Percentiles rank a stretch among this genome's conserved stretches.
These are phyloP conservation scores for Calonectria montana DNA, from an alignment of 2,329 filamentous ascomycete genomes.

Conservation along the genomic window DNA sequence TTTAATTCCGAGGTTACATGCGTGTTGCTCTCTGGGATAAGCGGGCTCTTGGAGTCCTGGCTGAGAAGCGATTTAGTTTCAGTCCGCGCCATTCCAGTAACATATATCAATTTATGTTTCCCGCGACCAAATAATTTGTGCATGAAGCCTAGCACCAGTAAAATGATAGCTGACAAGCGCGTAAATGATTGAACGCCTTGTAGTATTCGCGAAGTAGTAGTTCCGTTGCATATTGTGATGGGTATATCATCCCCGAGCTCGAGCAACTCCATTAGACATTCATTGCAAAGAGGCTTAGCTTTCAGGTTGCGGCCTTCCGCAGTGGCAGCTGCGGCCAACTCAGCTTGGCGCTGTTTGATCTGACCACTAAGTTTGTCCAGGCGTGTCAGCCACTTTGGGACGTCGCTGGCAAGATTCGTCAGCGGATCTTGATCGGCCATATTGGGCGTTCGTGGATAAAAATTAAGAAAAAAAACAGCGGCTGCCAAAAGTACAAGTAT, in stretches of 20 bases:
- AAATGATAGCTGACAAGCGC: too few relatives aligned
- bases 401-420: slow-evolving; percentile 63
- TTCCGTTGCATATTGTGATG: slow-evolving; percentile 33
- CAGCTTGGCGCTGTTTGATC: slow-evolving; percentile 70
- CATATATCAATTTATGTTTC: too few relatives aligned
- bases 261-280: slow-evolving; percentile 65
- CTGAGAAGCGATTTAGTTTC: too few relatives aligned
- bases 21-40: too few relatives aligned
- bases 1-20: too few relatives aligned
- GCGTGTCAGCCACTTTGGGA: slow-evolving; percentile 69
- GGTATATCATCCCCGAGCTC: slow-evolving; percentile 60
- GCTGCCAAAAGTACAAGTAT: too few relatives aligned
- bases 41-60: too few relatives aligned
- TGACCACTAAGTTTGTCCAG: slow-evolving; percentile 71
- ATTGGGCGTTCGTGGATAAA: too few relatives aligned
- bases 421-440: slow-evolving; percentile 58
- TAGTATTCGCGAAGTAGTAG: slow-evolving; percentile 26
- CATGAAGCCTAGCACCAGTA: slow-evolving; percentile 28
- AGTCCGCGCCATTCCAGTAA: too few relatives aligned
- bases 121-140: slow-evolving; percentile 32
- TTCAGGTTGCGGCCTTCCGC: slow-evolving; percentile 42
- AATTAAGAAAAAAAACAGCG: too few relatives aligned
- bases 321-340: slow-evolving; percentile 63
- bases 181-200: slow-evolving; percentile 30
- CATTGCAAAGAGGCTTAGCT: slow-evolving; percentile 60